Evolutionary conservation across 495 filamentous ascomycete genomes (phyloP).

Genomic region (Extremus antarcticus): DNA sequence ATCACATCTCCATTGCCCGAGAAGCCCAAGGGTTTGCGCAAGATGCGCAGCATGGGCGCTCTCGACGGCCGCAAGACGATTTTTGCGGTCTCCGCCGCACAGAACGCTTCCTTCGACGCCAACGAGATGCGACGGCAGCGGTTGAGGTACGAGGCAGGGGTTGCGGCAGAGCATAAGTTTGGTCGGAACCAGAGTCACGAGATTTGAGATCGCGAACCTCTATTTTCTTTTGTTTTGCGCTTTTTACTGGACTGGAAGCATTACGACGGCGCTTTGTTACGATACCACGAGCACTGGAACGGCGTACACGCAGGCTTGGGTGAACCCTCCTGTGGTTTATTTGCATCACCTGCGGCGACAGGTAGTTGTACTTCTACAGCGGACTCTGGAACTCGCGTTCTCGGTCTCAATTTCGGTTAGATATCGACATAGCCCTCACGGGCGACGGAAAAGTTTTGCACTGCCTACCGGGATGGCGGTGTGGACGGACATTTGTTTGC

Average conservation of each 20-base stretch:
- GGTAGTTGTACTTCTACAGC: neutral
- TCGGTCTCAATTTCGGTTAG: neutral
- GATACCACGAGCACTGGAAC: neutral
- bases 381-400: neutral
- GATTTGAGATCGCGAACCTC: neutral
- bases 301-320: neutral
- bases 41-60: conserved; percentile 30
- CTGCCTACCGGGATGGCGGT: neutral
- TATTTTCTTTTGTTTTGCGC: neutral
- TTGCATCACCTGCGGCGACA: neutral
- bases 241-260: neutral
- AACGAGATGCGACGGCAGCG: conserved; percentile 24
- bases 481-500: neutral
- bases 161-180: neutral
- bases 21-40: conserved; percentile 25
- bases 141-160: conserved; percentile 18
- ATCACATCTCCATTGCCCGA: neutral
- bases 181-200: neutral
- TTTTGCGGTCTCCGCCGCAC: neutral
- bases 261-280: neutral
- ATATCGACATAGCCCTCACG: neutral
- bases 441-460: neutral
- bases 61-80: conserved; percentile 10
- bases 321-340: neutral
- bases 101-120: conserved; percentile 19